phyloP scores from a whole-genome alignment of 169 alveolate species.

The Eimeria acervulina region DNA sequence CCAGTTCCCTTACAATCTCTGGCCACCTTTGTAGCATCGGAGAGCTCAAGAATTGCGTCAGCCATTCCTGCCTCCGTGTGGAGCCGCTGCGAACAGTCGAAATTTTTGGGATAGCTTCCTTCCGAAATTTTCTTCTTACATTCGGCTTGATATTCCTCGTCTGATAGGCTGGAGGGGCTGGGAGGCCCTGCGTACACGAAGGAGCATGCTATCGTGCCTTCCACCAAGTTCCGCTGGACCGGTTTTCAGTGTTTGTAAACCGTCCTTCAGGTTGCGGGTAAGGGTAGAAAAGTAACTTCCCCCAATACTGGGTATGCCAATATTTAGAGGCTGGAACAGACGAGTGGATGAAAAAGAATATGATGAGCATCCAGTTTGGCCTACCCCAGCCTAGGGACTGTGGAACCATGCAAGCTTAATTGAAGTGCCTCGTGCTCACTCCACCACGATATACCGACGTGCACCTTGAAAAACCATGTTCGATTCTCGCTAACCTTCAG shows the following conservation, averaged over 20 bases:
- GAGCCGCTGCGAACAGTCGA: slow-evolving; percentile 66
- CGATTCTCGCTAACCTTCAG: slow-evolving; percentile 72
- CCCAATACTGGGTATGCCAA: background rate
- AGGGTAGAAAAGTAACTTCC: background rate
- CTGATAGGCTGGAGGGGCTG: slow-evolving; percentile 71
- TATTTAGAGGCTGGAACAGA: background rate
- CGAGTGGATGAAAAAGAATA: background rate
- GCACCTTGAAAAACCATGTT: slow-evolving; percentile 74
- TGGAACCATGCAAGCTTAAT: background rate
- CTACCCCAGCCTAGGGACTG: background rate
- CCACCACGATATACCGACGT: slow-evolving; percentile 76
- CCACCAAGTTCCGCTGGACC: background rate
- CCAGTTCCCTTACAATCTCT: slow-evolving; percentile 54
- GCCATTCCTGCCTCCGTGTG: slow-evolving; percentile 80
- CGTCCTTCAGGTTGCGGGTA: background rate
- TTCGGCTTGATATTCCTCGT: slow-evolving; percentile 52
- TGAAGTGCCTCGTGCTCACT: slow-evolving; percentile 8
- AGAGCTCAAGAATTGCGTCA: slow-evolving; percentile 72
- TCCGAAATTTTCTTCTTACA: slow-evolving; percentile 57
- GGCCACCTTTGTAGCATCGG: slow-evolving; percentile 42
- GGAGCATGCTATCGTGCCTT: background rate
- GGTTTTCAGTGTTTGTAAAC: background rate
- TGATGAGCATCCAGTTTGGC: background rate
- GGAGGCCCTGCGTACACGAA: slow-evolving; percentile 64
- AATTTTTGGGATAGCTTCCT: slow-evolving; percentile 69